Base-by-base conservation (phyloP, 2,329 filamentous ascomycete species). In the Penicillium oxalicum region DNA sequence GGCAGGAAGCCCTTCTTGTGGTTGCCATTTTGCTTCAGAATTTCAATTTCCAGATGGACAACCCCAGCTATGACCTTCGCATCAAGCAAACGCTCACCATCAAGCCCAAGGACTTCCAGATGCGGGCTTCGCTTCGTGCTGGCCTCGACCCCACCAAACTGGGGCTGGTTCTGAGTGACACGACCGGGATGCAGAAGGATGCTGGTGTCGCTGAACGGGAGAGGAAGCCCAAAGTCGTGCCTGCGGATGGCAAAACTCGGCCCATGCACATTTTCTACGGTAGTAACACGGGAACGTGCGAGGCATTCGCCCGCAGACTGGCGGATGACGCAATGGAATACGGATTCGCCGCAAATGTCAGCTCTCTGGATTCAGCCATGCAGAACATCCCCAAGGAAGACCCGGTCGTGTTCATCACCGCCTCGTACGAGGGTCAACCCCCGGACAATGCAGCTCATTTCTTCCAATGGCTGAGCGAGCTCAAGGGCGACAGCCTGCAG, bases 201-300 rank as follows among this genome's bases (percentile, higher is more conserved):
- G 40, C 53, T 4, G 50, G 39, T 12, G 44, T 49, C 9, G 47
- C 44, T 5, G 50, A 52, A 43, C 52, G 54, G n/a, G 54, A 58
- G 24, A 54, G 53, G 13, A 62, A 63, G 47, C 55, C 51, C 5
- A 57, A 57, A 37, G 47, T 42, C 1, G 40, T 46, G 6, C 47
- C 53, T n/a, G 40, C 41, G 3, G 46, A 45, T 38, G 52, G 47
- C 3, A 47, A 62, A 12, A 55, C 63, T 25, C 75, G 75, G 54
- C 72, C 74, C 1, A 71, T 91, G 54, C 78, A 78, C n/a, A 77
- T 91, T 18, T 78, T 83, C 38, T 90, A 87, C 60, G 87, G 87
- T 2, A 86, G 83, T 13, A 88, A 88, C 61, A 82, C 81, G 2
- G 86, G 86, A 0, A 90, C 86, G 1, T 90, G 86, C 62, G 83